Base-by-base conservation (phyloP, 768 basidiomycete species). In the Phaeotremella skinneri region DNA sequence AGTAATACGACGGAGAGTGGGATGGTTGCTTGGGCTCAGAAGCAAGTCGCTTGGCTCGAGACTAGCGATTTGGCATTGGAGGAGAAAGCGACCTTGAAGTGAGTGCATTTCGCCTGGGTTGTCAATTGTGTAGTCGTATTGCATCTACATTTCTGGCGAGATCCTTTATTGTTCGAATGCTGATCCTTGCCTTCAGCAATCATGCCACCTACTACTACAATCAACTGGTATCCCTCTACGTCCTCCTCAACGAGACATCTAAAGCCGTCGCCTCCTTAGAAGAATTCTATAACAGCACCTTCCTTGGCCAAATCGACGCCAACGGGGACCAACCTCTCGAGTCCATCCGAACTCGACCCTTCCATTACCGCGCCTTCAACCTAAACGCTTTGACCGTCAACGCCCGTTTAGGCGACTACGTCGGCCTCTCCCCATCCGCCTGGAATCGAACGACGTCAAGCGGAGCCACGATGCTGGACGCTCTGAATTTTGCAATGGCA, bases 321-420 rank as follows among this genome's bases (percentile, higher is more conserved):
- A 80, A 77, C 51, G 86, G 86, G 20, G 85, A 86, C 61, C 74
- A 85, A 83, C 85, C 86, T 11, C 72, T 84, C 14, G 86, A 87
- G 77, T 80, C 83, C 17, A 79, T 73, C 2, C 82, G 86, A 26
- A 85, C 85, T 1, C 79, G 83, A 11, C 85, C 86, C 16, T 86
- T 83, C 71, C 85, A 87, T 67, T 87, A 87, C 69, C 81, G 84
- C 9, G 81, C 82, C 0, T 87, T 85, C 76, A 88, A 88, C 61
- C 79, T 87, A 16, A 83, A 82, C 1, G 85, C 84, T 6, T 84
- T 87, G 82, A 83, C 86, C 49, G 83, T 82, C 25, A 79, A 81
- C 66, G 83, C 83, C 3, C 83, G 84, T 67, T 65, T 85, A 7
- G 83, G 79, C 1, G 83, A 83, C 62, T 74, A 81, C 55, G 73